A percentile compares a stretch with the other conserved stretches of the same genome.
Conservation (phyloP, 352 stramenopile genomes). For the Globisporangium megalacanthum region DNA sequence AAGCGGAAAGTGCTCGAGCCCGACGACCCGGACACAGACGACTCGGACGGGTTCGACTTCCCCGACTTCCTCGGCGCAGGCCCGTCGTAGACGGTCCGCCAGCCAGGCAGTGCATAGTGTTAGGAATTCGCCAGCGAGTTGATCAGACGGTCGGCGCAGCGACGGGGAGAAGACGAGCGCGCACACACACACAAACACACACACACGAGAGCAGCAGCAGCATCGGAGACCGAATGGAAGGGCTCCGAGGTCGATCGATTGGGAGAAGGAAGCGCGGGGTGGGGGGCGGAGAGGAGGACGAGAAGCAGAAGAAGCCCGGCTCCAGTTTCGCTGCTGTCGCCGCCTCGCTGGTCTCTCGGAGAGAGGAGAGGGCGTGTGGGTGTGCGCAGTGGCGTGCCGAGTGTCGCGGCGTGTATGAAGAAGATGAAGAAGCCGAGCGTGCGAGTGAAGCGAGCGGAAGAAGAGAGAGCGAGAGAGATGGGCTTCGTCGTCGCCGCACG, state of each 20-base stretch:
- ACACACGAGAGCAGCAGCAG: conserved; percentile 1
- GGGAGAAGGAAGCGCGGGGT: not conserved
- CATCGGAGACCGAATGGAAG: conserved; percentile 16
- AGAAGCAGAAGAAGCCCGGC: conserved; percentile 1
- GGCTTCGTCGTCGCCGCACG: not conserved
- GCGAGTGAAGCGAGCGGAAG: not conserved
- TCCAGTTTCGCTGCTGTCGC: not conserved
- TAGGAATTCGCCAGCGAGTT: conserved; percentile 7
- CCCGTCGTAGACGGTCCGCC: conserved; percentile 3
- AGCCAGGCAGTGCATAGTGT: conserved; percentile 9
- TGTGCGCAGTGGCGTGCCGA: not conserved
- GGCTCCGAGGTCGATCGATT: conserved; percentile 13
- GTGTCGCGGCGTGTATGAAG: not conserved
- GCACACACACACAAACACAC: not conserved
- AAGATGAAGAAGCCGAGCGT: not conserved
- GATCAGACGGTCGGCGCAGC: not conserved
- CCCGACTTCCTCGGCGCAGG: conserved; percentile 12
- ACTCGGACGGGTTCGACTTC: conserved; percentile 16
- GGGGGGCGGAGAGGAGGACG: not conserved
- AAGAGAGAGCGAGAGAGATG: not conserved
- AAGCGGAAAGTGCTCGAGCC: conserved; percentile 23
- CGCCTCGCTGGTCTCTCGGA: not conserved
- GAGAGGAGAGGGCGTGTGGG: not conserved
- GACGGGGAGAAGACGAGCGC: conserved; percentile 1
- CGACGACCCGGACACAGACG: conserved; percentile 10